A percentile compares a stretch with the other conserved stretches of the same genome.
Conservation (phyloP, 441 rosid species). For the Hura crepitans region DNA sequence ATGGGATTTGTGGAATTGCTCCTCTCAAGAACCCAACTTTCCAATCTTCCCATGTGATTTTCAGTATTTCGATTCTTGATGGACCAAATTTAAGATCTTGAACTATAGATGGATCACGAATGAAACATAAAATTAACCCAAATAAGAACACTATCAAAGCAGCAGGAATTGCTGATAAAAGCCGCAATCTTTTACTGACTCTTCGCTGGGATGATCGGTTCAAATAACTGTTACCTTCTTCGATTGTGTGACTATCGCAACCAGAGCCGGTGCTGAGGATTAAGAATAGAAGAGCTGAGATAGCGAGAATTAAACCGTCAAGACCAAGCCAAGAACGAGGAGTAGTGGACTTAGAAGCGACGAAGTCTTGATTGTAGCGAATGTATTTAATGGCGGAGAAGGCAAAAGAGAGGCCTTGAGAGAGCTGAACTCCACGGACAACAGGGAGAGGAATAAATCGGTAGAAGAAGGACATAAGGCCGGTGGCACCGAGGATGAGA, state of each 20-base stretch:
- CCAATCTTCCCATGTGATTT: slow-evolving; percentile 53
- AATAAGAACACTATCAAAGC: slow-evolving; percentile 61
- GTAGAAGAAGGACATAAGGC: slow-evolving; percentile 63
- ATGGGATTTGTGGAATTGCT: slow-evolving; percentile 65
- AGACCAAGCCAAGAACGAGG: slow-evolving; percentile 48
- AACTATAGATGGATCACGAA: slow-evolving; percentile 46
- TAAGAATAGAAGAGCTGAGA: slow-evolving; percentile 50
- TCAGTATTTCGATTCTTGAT: slow-evolving; percentile 42
- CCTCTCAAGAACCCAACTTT: slow-evolving; percentile 73
- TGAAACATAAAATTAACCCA: slow-evolving; percentile 56
- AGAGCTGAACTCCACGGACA: slow-evolving; percentile 68
- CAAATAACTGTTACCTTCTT: background rate
- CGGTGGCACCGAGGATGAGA: slow-evolving; percentile 52
- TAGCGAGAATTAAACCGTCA: slow-evolving; percentile 63
- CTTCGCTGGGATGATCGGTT: slow-evolving; percentile 9
- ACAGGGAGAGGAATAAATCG: slow-evolving; percentile 52
- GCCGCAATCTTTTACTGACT: slow-evolving; percentile 33
- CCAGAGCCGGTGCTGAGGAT: slow-evolving; percentile 57
- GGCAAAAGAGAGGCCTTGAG: slow-evolving; percentile 66
- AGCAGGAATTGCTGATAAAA: slow-evolving; percentile 52
- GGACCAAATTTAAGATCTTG: slow-evolving; percentile 60
- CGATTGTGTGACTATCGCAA: slow-evolving; percentile 27
- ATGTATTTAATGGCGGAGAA: slow-evolving; percentile 65
- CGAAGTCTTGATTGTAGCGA: slow-evolving; percentile 48
- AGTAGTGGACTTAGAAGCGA: slow-evolving; percentile 35